A percentile compares a stretch with the other conserved stretches of the same genome.
These are phyloP conservation scores for Coniella lustricola DNA, from an alignment of 2,329 filamentous ascomycete species.

Conservation along the genomic window DNA sequence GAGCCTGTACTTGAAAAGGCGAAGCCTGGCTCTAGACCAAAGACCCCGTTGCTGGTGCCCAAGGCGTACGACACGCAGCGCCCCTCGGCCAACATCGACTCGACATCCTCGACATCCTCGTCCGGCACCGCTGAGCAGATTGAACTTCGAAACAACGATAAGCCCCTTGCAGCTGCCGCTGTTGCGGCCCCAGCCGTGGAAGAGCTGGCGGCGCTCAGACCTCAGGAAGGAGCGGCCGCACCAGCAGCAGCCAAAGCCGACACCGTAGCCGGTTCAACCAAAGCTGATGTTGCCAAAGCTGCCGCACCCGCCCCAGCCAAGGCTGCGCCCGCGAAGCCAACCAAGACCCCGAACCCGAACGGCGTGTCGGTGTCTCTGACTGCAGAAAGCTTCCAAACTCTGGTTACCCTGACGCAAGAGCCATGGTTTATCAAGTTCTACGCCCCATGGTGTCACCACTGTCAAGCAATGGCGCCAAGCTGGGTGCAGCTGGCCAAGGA, in stretches of 20 bases:
- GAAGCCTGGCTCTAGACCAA: constrained; percentile 72
- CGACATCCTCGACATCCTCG: constrained; percentile 10
- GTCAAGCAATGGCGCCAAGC: constrained; percentile 82
- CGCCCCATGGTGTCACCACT: constrained; percentile 94
- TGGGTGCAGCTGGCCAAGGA: constrained; percentile 88
- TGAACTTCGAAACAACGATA: constrained; percentile 24
- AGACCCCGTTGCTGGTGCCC: constrained; percentile 56
- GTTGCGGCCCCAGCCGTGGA: constrained; percentile 2
- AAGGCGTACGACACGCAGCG: constrained; percentile 54
- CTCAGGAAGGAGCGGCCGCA: not conserved
- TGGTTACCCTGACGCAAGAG: constrained; percentile 80
- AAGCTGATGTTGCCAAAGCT: constrained; percentile 24
- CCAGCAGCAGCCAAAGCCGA: constrained; percentile 17
- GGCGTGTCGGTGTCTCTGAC: constrained; percentile 71
- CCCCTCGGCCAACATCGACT: constrained; percentile 9
- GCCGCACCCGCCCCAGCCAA: constrained; percentile 25
- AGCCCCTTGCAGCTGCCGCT: constrained; percentile 18
- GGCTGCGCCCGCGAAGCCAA: constrained; percentile 40
- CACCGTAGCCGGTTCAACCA: constrained; percentile 12
- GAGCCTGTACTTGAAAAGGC: constrained; percentile 71
- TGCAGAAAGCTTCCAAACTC: constrained; percentile 76
- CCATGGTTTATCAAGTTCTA: constrained; percentile 99
- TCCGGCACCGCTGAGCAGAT: constrained; percentile 19
- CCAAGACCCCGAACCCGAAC: constrained; percentile 60
- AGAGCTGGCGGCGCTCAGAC: constrained; percentile 12